These are phyloP conservation scores for Pleurotus pulmonarius DNA, from an alignment of 768 basidiomycete genomes.

Conservation along the genomic window DNA sequence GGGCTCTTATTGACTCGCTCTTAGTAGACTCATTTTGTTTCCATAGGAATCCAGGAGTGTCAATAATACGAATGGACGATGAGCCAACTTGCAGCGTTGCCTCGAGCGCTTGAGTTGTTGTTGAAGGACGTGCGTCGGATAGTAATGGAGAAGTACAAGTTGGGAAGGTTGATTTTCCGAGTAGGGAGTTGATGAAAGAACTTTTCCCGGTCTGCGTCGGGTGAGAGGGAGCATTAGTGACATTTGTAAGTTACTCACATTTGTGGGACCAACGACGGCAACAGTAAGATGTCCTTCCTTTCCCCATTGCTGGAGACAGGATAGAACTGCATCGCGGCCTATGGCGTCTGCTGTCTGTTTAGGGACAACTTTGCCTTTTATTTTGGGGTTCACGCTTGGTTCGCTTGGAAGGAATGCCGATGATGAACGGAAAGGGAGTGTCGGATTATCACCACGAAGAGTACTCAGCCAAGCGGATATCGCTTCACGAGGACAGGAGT, in stretches of 20 bases:
- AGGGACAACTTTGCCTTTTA: slow-evolving; percentile 44
- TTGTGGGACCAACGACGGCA: slow-evolving; percentile 81
- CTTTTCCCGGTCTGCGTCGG: slow-evolving; percentile 60
- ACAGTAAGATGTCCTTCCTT: slow-evolving; percentile 53
- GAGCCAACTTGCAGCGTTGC: slow-evolving; percentile 46
- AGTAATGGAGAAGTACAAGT: slow-evolving; percentile 44
- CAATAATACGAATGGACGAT: slow-evolving; percentile 62
- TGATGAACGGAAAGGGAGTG: slow-evolving; percentile 71
- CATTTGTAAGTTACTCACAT: slow-evolving; percentile 43
- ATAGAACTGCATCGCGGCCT: slow-evolving; percentile 51
- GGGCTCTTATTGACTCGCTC: slow-evolving; percentile 41
- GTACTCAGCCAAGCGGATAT: slow-evolving; percentile 63
- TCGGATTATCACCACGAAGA: slow-evolving; percentile 57
- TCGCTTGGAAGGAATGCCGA: slow-evolving; percentile 56
- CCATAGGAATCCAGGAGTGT: slow-evolving; percentile 85
- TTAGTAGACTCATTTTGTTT: slow-evolving; percentile 23
- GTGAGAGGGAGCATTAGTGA: slow-evolving; percentile 32
- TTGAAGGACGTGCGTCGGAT: slow-evolving; percentile 53
- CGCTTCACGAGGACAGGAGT: slow-evolving; percentile 76
- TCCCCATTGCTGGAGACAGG: slow-evolving; percentile 44
- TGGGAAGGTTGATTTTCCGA: slow-evolving; percentile 45
- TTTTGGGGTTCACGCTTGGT: slow-evolving; percentile 19
- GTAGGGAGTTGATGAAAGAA: slow-evolving; percentile 77
- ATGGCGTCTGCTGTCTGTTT: slow-evolving; percentile 52
- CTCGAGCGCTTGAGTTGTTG: slow-evolving; percentile 66